Evolutionary conservation across 768 basidiomycete genomes (phyloP).

Genomic region (Tricholoma matsutake): DNA sequence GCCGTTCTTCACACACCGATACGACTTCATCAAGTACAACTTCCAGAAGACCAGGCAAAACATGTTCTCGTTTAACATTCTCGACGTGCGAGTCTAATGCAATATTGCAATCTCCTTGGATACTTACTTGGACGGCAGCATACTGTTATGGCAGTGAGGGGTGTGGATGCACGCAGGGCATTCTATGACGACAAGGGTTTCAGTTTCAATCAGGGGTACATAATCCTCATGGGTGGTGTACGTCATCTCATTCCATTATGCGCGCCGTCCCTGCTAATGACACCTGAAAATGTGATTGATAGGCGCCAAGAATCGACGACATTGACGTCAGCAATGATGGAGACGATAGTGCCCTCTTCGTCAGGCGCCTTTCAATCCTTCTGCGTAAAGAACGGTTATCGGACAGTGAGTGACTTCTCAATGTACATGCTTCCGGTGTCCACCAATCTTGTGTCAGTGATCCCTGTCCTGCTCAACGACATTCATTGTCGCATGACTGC

Average conservation of each 20-base stretch:
- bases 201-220: conserved; percentile 31
- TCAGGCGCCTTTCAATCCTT: conserved; percentile 12
- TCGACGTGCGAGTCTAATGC: neutral
- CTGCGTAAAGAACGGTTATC: conserved; percentile 12
- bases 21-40: neutral
- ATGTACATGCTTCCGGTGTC: too few relatives aligned
- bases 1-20: conserved; percentile 3
- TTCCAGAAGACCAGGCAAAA: neutral
- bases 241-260: conserved; percentile 1
- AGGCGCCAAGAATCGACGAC: conserved; percentile 11
- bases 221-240: conserved; percentile 31
- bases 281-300: neutral
- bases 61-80: neutral
- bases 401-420: conserved; percentile 12
- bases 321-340: conserved; percentile 5
- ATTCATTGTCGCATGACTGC: conserved; percentile 16
- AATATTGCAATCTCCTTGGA: neutral
- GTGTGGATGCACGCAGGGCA: conserved; percentile 27
- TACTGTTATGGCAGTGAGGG: conserved; percentile 25
- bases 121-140: conserved; percentile 5
- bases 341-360: conserved; percentile 20
- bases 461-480: conserved; percentile 22
- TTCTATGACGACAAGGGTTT: conserved; percentile 31
- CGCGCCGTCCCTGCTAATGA: neutral
- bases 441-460: conserved; percentile 10